Percentiles rank a stretch among this genome's conserved stretches.
Conservation (phyloP, 805 yeast species). For the Wickerhamiella alocasiicola region DNA sequence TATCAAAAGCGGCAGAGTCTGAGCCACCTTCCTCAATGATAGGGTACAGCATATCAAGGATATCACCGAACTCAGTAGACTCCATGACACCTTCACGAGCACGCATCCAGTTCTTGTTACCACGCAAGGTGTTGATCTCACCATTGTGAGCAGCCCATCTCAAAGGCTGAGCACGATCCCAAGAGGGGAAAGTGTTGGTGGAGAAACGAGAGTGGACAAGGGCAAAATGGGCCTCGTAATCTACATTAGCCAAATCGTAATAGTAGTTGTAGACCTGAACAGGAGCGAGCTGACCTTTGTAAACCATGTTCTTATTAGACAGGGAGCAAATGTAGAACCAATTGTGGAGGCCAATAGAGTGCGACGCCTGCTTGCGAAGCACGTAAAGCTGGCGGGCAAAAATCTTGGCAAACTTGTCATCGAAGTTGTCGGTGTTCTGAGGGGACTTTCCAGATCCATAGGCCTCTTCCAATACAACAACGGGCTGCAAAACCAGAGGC, state of each 20-base stretch:
- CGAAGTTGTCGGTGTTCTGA: conserved; percentile 24
- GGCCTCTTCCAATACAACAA: conserved; percentile 54
- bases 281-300: conserved; percentile 96
- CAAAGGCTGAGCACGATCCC: conserved; percentile 99
- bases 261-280: conserved; percentile 91
- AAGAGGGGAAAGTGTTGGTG: conserved; percentile 97
- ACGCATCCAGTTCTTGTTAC: conserved; percentile 98
- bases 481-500: conserved; percentile 85
- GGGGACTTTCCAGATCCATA: conserved; percentile 32
- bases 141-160: conserved; percentile 98
- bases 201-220: conserved; percentile 95
- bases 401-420: conserved; percentile 44
- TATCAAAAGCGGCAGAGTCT: conserved; percentile 95
- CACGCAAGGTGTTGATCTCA: conserved; percentile 93
- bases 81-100: conserved; percentile 96
- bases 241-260: conserved; percentile 82
- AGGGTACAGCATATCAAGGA: conserved; percentile 80
- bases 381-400: conserved; percentile 79
- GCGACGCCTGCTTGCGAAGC: conserved; percentile 79
- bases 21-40: conserved; percentile 98
- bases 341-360: conserved; percentile 83
- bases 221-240: conserved; percentile 90
- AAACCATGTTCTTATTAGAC: conserved; percentile 78
- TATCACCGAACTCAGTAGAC: conserved; percentile 77
- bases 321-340: conserved; percentile 97